Conservation (phyloP, 257 asterid genomes). For the Nicotiana noctiflora region DNA sequence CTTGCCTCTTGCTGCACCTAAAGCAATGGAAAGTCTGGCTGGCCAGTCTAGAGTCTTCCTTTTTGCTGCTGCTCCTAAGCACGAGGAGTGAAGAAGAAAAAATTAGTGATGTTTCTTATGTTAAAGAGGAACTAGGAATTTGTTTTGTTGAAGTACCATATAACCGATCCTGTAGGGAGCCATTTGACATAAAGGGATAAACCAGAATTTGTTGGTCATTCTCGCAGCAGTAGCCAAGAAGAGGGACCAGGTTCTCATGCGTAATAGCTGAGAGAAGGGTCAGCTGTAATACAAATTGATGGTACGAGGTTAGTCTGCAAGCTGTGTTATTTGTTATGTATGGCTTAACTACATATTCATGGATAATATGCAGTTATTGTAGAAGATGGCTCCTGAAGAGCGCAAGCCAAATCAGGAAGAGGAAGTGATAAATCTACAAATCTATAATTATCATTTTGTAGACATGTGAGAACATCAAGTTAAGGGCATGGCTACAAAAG, state of each 20-base stretch:
- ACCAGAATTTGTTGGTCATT: slow-evolving; percentile 88
- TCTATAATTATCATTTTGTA: not conserved
- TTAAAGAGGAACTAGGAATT: slow-evolving; percentile 7
- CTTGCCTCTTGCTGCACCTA: slow-evolving; percentile 96
- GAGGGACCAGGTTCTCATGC: slow-evolving; percentile 77
- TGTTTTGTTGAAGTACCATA: slow-evolving; percentile 39
- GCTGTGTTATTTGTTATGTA: not conserved
- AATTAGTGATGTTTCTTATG: slow-evolving; percentile 10
- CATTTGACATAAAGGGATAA: slow-evolving; percentile 91
- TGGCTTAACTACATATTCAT: not conserved
- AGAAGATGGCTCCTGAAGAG: slow-evolving; percentile 8
- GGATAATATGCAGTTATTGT: not conserved
- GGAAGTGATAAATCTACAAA: not conserved
- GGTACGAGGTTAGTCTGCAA: not conserved
- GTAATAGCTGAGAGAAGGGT: slow-evolving; percentile 69
- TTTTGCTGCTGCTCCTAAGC: slow-evolving; percentile 76
- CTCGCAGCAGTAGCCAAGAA: slow-evolving; percentile 84
- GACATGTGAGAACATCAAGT: not conserved
- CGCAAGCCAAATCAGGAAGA: not conserved
- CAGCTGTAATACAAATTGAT: slow-evolving; percentile 38
- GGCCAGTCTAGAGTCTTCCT: slow-evolving; percentile 87
- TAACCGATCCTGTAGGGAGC: slow-evolving; percentile 84
- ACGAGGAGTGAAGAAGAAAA: slow-evolving; percentile 6
- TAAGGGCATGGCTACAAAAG: not conserved
- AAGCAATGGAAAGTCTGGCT: slow-evolving; percentile 73